Evolutionary conservation across 2,329 filamentous ascomycete genomes (phyloP).

Genomic region (Colletotrichum echinochloae): DNA sequence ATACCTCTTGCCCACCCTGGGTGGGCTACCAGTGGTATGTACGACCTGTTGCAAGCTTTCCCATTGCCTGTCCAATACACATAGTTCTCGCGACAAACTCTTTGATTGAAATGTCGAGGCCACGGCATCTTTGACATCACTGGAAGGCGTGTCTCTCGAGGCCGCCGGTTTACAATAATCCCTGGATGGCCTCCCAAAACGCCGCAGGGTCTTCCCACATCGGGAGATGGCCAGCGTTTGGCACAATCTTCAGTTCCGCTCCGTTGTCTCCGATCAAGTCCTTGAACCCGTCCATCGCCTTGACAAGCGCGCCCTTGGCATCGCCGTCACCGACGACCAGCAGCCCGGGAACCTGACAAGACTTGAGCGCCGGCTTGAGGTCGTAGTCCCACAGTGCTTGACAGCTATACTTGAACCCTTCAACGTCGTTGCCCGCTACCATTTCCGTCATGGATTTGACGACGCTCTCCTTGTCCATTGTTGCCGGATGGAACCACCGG

Average conservation of each 20-base stretch:
- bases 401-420: slow-evolving; percentile 76
- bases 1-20: too few species aligned
- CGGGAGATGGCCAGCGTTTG: slow-evolving; percentile 81
- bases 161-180: slow-evolving; percentile 61
- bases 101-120: not conserved
- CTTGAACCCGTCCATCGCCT: slow-evolving; percentile 83
- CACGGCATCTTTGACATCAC: not conserved
- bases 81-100: slow-evolving; percentile 11
- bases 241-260: slow-evolving; percentile 72
- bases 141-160: not conserved
- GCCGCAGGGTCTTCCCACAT: slow-evolving; percentile 81
- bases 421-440: slow-evolving; percentile 75
- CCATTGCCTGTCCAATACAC: not conserved
- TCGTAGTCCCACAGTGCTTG: slow-evolving; percentile 80
- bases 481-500: slow-evolving; percentile 80
- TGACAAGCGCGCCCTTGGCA: slow-evolving; percentile 76
- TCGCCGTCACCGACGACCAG: slow-evolving; percentile 81
- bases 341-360: slow-evolving; percentile 68
- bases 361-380: slow-evolving; percentile 66
- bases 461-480: slow-evolving; percentile 57
- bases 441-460: slow-evolving; percentile 73
- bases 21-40: too few species aligned
- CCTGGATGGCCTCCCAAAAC: slow-evolving; percentile 73
- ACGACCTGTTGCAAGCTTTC: not conserved
- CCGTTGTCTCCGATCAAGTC: slow-evolving; percentile 65